Conservation (phyloP, 1,284 basidiomycete species). For the Pseudozyma thailandica region DNA sequence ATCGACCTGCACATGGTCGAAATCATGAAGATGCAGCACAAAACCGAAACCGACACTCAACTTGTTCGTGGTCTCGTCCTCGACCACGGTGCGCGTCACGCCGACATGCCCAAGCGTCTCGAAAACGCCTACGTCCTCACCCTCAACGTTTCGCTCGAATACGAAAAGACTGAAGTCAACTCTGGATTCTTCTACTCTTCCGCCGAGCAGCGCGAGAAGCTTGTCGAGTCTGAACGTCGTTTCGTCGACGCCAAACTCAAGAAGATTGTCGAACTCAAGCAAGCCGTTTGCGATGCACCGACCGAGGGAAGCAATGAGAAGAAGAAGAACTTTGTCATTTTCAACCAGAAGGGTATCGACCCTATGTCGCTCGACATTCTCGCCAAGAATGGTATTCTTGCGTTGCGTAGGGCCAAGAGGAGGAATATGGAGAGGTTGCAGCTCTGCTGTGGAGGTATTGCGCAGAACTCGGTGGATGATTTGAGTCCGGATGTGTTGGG, state of each 20-base stretch:
- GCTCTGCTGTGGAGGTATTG: slow-evolving; percentile 90
- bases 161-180: slow-evolving; percentile 99
- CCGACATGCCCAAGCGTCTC: slow-evolving; percentile 98
- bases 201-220: slow-evolving; percentile 97
- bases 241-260: slow-evolving; percentile 94
- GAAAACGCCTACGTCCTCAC: slow-evolving; percentile 97
- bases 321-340: slow-evolving; percentile 88
- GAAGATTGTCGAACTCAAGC: slow-evolving; percentile 98
- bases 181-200: slow-evolving; percentile 99
- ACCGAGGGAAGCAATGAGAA: slow-evolving; percentile 68
- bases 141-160: slow-evolving; percentile 97
- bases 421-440: slow-evolving; percentile 71
- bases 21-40: slow-evolving; percentile 99
- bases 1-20: slow-evolving; percentile 99
- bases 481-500: slow-evolving; percentile 89
- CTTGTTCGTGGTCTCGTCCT: slow-evolving; percentile 93
- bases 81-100: slow-evolving; percentile 92
- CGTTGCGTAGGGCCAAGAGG: slow-evolving; percentile 92
- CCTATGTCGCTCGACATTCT: slow-evolving; percentile 95
- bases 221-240: slow-evolving; percentile 94
- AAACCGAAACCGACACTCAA: slow-evolving; percentile 97
- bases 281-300: slow-evolving; percentile 80
- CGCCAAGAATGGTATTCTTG: slow-evolving; percentile 96
- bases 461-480: slow-evolving; percentile 98
- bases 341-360: slow-evolving; percentile 99